These are phyloP conservation scores for Teratosphaeria zuluensis DNA, from an alignment of 2,329 filamentous ascomycete species.

Conservation along the genomic window DNA sequence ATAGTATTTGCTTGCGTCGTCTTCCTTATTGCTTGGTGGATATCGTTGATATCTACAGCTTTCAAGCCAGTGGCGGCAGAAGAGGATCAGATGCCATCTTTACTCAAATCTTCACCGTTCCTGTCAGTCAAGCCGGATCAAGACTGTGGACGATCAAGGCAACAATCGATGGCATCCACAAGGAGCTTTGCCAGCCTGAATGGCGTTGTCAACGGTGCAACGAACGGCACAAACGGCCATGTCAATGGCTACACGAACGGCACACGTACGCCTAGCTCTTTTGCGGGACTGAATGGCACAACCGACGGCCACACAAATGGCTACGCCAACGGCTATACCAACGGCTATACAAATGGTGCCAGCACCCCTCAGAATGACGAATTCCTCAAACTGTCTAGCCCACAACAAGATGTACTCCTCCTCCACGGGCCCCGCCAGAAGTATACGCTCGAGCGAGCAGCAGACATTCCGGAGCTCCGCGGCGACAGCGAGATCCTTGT, in stretches of 20 bases:
- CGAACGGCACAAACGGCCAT: neutral
- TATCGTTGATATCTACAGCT: neutral
- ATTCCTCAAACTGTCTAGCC: conserved; percentile 21
- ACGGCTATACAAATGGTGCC: conserved; percentile 6
- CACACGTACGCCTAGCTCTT: neutral
- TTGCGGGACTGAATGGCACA: neutral
- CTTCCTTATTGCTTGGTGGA: neutral
- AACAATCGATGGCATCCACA: neutral
- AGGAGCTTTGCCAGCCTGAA: conserved; percentile 3
- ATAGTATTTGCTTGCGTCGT: neutral
- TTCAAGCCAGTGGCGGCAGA: neutral
- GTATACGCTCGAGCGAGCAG: conserved; percentile 23
- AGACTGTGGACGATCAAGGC: conserved; percentile 14
- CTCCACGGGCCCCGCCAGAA: conserved; percentile 27
- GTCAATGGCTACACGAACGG: conserved; percentile 5
- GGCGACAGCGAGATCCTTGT: conserved; percentile 49
- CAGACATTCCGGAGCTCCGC: conserved; percentile 22
- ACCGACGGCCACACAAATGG: conserved; percentile 11
- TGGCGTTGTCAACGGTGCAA: conserved; percentile 1
- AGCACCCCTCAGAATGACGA: conserved; percentile 13
- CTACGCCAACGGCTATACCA: conserved; percentile 8
- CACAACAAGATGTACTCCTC: conserved; percentile 26
- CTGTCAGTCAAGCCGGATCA: conserved; percentile 17
- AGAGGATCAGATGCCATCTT: conserved; percentile 14
- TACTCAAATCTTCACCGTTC: conserved; percentile 15